These are phyloP conservation scores for Phytopythium helicoides DNA, from an alignment of 352 stramenopile species.

Conservation along the genomic window DNA sequence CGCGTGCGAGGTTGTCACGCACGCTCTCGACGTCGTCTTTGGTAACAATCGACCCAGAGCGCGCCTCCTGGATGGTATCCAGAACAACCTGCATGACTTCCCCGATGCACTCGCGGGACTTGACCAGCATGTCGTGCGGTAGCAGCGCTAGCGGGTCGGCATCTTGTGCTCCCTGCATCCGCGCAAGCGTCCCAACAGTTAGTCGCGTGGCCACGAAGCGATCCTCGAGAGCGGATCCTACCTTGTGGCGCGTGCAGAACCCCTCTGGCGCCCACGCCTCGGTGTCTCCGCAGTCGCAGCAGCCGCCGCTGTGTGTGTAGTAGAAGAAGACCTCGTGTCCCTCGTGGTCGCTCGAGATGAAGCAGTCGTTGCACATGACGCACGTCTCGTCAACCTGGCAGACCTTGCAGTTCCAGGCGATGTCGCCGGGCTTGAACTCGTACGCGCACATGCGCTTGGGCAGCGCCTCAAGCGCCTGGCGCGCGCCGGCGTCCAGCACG, in stretches of 20 bases:
- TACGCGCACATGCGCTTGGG: constrained; percentile 91
- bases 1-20: constrained; percentile 42
- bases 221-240: too few species aligned
- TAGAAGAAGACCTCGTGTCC: constrained; percentile 95
- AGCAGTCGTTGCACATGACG: constrained; percentile 98
- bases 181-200: too few species aligned
- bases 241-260: constrained; percentile 95
- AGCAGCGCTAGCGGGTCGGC: constrained; percentile 59
- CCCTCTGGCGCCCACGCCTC: constrained; percentile 94
- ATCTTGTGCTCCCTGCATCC: constrained; percentile 78
- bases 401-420: constrained; percentile 96
- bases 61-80: constrained; percentile 58
- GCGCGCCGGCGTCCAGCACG: constrained; percentile 49
- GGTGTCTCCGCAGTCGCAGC: constrained; percentile 97
- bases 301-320: constrained; percentile 94
- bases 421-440: constrained; percentile 95
- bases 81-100: constrained; percentile 73
- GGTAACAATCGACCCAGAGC: constrained; percentile 53
- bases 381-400: constrained; percentile 93
- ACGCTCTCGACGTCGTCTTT: constrained; percentile 47
- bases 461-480: constrained; percentile 50
- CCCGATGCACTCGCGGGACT: constrained; percentile 55
- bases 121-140: constrained; percentile 48
- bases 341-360: constrained; percentile 93
- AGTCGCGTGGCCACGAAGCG: too few species aligned